Percentiles rank a stretch among this genome's conserved stretches.
phyloP scores from a whole-genome alignment of 164 flowering plant genomes.

The Stephania cephalantha region DNA sequence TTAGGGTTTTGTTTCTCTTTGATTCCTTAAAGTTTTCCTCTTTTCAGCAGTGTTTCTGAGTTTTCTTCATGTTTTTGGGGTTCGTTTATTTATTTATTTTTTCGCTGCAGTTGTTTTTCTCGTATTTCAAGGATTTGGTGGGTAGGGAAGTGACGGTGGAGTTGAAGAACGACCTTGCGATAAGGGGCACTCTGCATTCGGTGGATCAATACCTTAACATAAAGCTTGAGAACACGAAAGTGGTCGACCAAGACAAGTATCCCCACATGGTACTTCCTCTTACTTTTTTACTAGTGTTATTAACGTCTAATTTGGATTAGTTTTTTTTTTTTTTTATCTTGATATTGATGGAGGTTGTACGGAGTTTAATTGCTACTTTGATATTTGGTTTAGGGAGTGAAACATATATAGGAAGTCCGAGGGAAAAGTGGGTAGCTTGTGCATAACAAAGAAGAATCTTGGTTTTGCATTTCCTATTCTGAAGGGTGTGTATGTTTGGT shows the following conservation, averaged over 20 bases:
- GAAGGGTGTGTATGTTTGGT: neutral
- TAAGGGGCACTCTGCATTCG: slow-evolving; percentile 85
- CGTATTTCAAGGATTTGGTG: slow-evolving; percentile 94
- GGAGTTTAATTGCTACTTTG: neutral
- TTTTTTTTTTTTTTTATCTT: neutral
- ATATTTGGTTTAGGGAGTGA: neutral
- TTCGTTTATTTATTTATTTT: neutral
- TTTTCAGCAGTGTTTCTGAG: neutral
- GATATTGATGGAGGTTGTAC: neutral
- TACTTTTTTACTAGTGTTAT: neutral
- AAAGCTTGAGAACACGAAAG: slow-evolving; percentile 93
- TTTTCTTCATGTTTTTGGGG: neutral
- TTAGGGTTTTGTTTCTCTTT: neutral
- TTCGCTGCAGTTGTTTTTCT: slow-evolving; percentile 65
- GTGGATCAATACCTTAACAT: slow-evolving; percentile 96
- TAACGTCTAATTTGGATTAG: neutral
- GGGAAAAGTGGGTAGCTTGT: neutral
- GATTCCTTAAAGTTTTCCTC: neutral
- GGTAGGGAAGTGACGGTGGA: slow-evolving; percentile 96
- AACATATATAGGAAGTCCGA: neutral
- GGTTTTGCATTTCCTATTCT: neutral
- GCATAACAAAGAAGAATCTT: neutral
- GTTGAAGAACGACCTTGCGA: slow-evolving; percentile 89
- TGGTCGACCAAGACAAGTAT: slow-evolving; percentile 91
- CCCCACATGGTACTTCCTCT: slow-evolving; percentile 74